Conservation (phyloP, 139 green algal species). For the Pleodorina starrii region DNA sequence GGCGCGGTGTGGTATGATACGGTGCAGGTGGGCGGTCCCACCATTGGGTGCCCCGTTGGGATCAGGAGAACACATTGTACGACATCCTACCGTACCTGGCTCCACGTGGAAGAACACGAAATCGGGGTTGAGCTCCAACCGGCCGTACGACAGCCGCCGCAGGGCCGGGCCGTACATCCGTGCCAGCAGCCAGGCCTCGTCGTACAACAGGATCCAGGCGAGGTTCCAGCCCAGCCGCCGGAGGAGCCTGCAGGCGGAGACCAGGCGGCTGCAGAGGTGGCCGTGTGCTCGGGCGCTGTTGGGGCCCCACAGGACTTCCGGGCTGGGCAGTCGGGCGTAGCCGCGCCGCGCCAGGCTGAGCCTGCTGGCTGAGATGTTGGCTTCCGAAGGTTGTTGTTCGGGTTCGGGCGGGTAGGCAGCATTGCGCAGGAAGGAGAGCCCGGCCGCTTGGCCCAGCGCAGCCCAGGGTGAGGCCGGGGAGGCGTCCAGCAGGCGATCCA, state of each 20-base stretch:
- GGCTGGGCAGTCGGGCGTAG: background rate
- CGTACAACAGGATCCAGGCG: background rate
- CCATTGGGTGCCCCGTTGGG: no score
- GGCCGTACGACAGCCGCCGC: background rate
- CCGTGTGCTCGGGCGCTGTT: background rate
- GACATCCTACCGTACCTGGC: no score
- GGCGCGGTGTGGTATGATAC: no score
- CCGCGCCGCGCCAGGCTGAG: background rate
- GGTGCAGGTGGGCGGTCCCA: no score
- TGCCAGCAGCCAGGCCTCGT: conserved; percentile 17
- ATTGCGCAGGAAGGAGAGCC: background rate
- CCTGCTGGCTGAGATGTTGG: background rate
- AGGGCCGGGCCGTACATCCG: background rate
- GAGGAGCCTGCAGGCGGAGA: background rate
- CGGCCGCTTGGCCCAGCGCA: background rate
- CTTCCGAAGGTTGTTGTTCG: background rate
- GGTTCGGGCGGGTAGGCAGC: background rate
- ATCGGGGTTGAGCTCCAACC: conserved; percentile 2
- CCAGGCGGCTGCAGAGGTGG: background rate
- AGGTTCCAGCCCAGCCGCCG: background rate
- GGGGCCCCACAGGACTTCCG: no score
- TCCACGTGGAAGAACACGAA: conserved; percentile 3
- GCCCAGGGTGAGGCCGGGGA: background rate
- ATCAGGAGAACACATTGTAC: no score
- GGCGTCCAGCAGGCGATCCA: background rate